Base-by-base conservation (phyloP, 768 basidiomycete genomes). In the Dendrothele bispora region DNA sequence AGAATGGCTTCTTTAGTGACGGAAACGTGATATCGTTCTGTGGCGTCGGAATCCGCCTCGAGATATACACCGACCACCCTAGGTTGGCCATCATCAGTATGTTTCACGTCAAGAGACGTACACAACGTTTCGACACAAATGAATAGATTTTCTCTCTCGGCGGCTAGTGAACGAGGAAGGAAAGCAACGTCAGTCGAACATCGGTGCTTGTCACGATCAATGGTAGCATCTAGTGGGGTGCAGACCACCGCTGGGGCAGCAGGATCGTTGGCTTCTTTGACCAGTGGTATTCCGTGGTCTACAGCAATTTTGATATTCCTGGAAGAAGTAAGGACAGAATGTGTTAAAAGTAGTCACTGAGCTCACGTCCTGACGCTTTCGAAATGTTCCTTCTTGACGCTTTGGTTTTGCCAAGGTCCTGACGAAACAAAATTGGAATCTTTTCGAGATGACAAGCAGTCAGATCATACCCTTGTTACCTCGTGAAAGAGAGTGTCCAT, bases 161-260 rank as follows among this genome's bases (percentile, higher is more conserved):
- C 36, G 4, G 40, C 58, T 0, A 63, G 21, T 6, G 29, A 27
- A 26, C 34, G 26, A 2, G 60, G 61, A 3, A 65, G 49, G 34
- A 63, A 65, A 1, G 61, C 60, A 10, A 48, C 30, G 28, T 51
- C 59, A 15, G 61, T 59, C 2, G 63, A 55, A 17, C 41, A 48
- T 32, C 63, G 60, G 37, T 49, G 48, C 8, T 58, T 46, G 24
- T 22, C 3, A 5, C 22, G 22, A 34, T 62, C 59, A 3, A 60
- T 56, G 1, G 58, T 59, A 21, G 39, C 53, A 38, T 65, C 58
- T 7, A 60, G 50, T 14, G 43, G 49, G 4, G 54, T 51, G 34
- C 58, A 61, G 14, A 48, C 30, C 30, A 54, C 51, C 17, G 49
- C 30, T 2, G 63, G 56, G 2, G 51, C 43, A 4, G 47, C 34